Conservation (phyloP, 371 early-diverging fungal genomes). For the Zychaea mexicana region DNA sequence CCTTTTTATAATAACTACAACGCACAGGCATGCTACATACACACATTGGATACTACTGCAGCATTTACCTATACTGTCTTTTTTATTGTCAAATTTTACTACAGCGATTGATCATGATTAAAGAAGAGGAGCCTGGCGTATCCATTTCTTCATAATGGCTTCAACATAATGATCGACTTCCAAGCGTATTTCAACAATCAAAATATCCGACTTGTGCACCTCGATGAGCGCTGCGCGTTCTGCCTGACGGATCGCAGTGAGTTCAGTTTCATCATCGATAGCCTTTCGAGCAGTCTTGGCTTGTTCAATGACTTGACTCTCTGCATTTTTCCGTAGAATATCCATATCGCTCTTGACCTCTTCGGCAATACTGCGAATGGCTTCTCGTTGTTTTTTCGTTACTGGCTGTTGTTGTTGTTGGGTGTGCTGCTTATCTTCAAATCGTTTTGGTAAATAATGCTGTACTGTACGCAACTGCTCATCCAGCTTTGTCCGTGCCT, state of each 20-base stretch:
- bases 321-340: background rate
- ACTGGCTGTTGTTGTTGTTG: no score
- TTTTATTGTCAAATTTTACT: no score
- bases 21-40: background rate
- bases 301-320: background rate
- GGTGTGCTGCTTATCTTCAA: no score
- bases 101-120: no score
- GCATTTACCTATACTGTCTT: no score
- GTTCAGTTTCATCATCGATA: background rate
- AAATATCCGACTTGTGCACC: background rate
- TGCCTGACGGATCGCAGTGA: background rate
- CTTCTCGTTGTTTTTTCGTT: background rate
- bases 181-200: slow-evolving; percentile 3
- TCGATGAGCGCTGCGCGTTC: background rate
- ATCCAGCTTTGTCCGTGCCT: background rate
- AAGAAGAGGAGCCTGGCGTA: background rate
- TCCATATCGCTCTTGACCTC: background rate
- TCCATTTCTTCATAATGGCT: background rate
- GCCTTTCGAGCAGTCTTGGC: background rate
- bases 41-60: background rate
- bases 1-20: background rate
- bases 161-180: background rate
- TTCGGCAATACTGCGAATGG: background rate
- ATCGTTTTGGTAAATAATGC: background rate
- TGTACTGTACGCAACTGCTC: background rate